Conservation (phyloP, 2,329 filamentous ascomycete genomes). For the Aspergillus quadrilineatus region DNA sequence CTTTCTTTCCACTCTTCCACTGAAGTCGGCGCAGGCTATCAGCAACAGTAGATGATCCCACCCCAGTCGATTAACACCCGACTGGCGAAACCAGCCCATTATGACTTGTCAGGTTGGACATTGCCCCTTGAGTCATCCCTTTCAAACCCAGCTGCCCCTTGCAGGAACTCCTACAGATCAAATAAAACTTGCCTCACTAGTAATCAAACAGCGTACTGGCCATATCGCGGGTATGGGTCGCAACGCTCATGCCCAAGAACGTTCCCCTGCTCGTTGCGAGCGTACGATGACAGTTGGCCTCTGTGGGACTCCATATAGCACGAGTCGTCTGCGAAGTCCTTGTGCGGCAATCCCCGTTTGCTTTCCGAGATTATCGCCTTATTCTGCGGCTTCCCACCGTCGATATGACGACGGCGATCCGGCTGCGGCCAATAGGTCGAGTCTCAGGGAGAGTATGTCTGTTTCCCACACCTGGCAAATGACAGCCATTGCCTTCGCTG, state of each 20-base stretch:
- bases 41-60: conserved; percentile 1
- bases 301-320: conserved; percentile 1
- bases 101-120: conserved; percentile 4
- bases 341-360: neutral
- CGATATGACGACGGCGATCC: neutral
- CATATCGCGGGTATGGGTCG: neutral
- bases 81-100: neutral
- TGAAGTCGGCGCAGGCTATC: neutral
- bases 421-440: conserved; percentile 1
- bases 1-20: too few species aligned
- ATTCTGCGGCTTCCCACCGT: neutral
- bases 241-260: neutral
- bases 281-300: neutral
- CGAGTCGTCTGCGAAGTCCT: neutral
- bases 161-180: neutral
- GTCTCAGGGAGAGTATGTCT: conserved; percentile 2
- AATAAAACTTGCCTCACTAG: neutral
- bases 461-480: conserved; percentile 10
- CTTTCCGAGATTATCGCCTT: neutral
- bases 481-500: conserved; percentile 1
- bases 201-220: neutral
- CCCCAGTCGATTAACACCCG: neutral
- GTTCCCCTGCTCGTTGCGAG: neutral
- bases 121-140: conserved; percentile 15
- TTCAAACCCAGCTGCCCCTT: conserved; percentile 10